These are phyloP conservation scores for Clarireedia sp. DNA, from an alignment of 2,329 filamentous ascomycete species.

Conservation along the genomic window DNA sequence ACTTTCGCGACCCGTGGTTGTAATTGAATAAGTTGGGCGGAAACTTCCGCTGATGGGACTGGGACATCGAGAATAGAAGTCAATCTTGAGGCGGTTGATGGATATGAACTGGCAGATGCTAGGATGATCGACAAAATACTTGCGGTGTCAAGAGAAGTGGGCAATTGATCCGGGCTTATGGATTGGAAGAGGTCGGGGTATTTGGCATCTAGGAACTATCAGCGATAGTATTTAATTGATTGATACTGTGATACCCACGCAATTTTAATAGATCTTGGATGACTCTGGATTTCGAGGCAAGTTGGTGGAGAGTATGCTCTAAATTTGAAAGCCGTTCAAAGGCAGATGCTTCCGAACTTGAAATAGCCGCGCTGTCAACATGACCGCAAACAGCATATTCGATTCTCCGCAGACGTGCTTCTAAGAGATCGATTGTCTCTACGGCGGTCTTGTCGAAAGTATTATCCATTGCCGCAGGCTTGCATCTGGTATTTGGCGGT, in stretches of 20 bases:
- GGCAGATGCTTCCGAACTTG: slow-evolving; percentile 9
- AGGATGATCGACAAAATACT: slow-evolving; percentile 26
- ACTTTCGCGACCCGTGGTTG: slow-evolving; percentile 28
- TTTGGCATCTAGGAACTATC: slow-evolving; percentile 23
- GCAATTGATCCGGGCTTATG: slow-evolving; percentile 18
- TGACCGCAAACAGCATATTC: slow-evolving; percentile 26
- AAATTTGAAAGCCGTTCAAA: slow-evolving; percentile 15
- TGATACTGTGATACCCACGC: slow-evolving; percentile 17
- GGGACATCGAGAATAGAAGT: slow-evolving; percentile 29
- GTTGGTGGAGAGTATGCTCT: slow-evolving; percentile 22
- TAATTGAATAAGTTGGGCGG: slow-evolving; percentile 27
- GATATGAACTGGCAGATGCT: slow-evolving; percentile 28
- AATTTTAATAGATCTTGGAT: slow-evolving; percentile 28
- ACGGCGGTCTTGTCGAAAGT: slow-evolving; percentile 27
- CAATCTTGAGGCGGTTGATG: slow-evolving; percentile 28
- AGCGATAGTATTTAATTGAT: slow-evolving; percentile 1
- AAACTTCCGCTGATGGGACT: slow-evolving; percentile 25
- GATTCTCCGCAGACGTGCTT: slow-evolving; percentile 25
- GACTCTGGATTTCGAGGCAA: slow-evolving; percentile 26
- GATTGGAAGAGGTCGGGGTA: slow-evolving; percentile 29
- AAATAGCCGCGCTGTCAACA: slow-evolving; percentile 8
- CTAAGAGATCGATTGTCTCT: slow-evolving; percentile 28
- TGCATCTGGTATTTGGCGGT: not conserved
- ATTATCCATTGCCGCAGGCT: slow-evolving; percentile 19
- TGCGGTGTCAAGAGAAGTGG: slow-evolving; percentile 23